phyloP scores from a whole-genome alignment of 305 asterid species.

The Fraxinus xanthoxyloides region DNA sequence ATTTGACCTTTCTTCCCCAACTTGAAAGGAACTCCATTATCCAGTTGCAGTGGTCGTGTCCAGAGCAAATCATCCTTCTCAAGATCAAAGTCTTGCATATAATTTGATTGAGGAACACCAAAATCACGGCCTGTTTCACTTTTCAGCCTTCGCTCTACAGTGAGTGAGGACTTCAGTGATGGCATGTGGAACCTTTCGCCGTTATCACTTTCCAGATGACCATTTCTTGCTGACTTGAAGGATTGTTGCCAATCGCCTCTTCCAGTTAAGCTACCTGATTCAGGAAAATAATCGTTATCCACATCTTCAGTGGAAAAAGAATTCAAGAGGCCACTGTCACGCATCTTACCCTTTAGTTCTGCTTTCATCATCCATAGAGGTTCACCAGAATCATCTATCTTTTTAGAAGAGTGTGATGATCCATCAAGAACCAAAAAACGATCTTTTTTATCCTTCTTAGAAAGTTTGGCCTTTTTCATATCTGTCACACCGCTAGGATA shows the following conservation, averaged over 20 bases:
- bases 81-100: conserved; percentile 39
- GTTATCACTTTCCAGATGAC: conserved; percentile 50
- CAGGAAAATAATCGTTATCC: conserved; percentile 44
- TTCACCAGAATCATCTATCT: conserved; percentile 41
- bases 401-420: conserved; percentile 39
- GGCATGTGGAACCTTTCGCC: conserved; percentile 48
- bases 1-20: conserved; percentile 63
- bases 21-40: conserved; percentile 53
- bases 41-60: conserved; percentile 46
- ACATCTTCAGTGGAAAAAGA: conserved; percentile 43
- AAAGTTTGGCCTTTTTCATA: conserved; percentile 44
- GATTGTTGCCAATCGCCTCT: conserved; percentile 48
- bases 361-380: conserved; percentile 41
- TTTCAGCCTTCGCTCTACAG: conserved; percentile 47
- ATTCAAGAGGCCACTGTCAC: conserved; percentile 55
- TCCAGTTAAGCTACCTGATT: conserved; percentile 38
- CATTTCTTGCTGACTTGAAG: conserved; percentile 56
- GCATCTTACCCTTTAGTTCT: conserved; percentile 68
- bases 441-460: conserved; percentile 51
- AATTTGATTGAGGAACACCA: conserved; percentile 48
- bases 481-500: conserved; percentile 69
- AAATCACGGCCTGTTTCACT: conserved; percentile 46
- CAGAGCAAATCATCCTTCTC: conserved; percentile 59
- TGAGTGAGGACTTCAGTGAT: conserved; percentile 37
- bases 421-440: conserved; percentile 50